phyloP scores from a whole-genome alignment of 192 early-diverging fungal genomes.

The Mycoemilia scoparia region DNA sequence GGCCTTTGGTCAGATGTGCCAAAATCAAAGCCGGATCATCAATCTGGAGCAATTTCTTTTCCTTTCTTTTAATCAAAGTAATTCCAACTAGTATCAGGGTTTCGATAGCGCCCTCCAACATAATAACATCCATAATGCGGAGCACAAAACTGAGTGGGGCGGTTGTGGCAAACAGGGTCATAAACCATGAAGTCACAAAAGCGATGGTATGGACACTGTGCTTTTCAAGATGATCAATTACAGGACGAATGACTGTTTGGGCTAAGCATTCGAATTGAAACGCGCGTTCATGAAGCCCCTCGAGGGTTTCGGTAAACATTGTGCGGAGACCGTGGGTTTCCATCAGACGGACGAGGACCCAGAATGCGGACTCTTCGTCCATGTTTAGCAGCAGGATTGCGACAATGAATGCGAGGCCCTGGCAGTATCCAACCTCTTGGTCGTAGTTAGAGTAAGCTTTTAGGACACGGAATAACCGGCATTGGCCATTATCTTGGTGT shows the following conservation, averaged over 20 bases:
- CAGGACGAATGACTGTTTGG: conserved; percentile 49
- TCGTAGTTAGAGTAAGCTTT: conserved; percentile 93
- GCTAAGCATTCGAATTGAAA: conserved; percentile 74
- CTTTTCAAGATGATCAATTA: conserved; percentile 54
- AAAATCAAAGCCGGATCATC: conserved; percentile 72
- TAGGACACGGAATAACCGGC: conserved; percentile 65
- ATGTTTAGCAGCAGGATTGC: conserved; percentile 88
- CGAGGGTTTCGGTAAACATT: conserved; percentile 88
- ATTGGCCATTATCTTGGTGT: too few relatives aligned
- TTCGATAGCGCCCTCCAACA: conserved; percentile 81
- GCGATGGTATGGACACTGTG: conserved; percentile 63
- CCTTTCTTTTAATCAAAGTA: conserved; percentile 70
- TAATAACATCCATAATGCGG: conserved; percentile 81
- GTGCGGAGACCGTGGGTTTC: conserved; percentile 79
- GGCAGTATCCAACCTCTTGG: conserved; percentile 90
- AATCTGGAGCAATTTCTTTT: conserved; percentile 45
- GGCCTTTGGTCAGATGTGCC: conserved; percentile 76
- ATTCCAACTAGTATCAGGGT: conserved; percentile 74
- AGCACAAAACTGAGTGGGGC: conserved; percentile 80
- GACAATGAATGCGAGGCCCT: conserved; percentile 89
- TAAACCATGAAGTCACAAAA: conserved; percentile 95
- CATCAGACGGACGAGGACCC: conserved; percentile 88
- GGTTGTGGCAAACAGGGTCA: conserved; percentile 92
- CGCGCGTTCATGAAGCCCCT: conserved; percentile 74
- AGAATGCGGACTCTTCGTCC: conserved; percentile 87